Base-by-base conservation (phyloP, 805 yeast genomes). In the Pichia membranifaciens region DNA sequence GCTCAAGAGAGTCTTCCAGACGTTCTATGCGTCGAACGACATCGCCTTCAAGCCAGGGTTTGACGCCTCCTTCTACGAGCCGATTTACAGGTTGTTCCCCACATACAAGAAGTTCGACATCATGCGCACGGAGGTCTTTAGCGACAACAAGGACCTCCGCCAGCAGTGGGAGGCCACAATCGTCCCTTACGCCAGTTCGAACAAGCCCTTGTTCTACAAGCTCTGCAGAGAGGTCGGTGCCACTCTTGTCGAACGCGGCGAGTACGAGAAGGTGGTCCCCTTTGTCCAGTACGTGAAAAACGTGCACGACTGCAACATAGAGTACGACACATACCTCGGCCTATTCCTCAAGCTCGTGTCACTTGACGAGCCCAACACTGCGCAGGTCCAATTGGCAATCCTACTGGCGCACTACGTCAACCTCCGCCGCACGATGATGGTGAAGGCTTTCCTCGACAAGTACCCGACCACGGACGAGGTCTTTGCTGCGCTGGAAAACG, bases 11-110 rank as follows among this genome's bases (percentile, higher is more conserved):
- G 28, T 39, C 9, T 33, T 45, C 22, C 16, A 21, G 13, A 32
- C 25, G 18, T 18, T 28, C 13, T 50, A 43, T 32, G 3, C 34
- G 3, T 18, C 33, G 6, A 45, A 40, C 28, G 42, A 33, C 21
- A 15, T 20, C 3, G 25, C 25, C 5, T 51, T 45, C 23, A 43
- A 29, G 32, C 46, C 52, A 10, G 52, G 54, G 17, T 39, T 32
- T 5, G 38, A 45, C 7, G 12, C 22, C 25, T 3, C n/a, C 10
- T n/a, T 25, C 8, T 43, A 23, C 20, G 41, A 46, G 20, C 31
- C 23, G 16, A 38, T 46, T 22, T 45, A 20, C 17, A 34, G 29
- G 28, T 25, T 46, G 7, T 43, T 48, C 38, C 50, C 42, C 5
- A 12, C 35, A 17, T 21, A 34, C 23, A 29, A 23, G 18, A 37